Evolutionary conservation across 768 basidiomycete species (phyloP).

Genomic region (Leccinum disarticulatum): DNA sequence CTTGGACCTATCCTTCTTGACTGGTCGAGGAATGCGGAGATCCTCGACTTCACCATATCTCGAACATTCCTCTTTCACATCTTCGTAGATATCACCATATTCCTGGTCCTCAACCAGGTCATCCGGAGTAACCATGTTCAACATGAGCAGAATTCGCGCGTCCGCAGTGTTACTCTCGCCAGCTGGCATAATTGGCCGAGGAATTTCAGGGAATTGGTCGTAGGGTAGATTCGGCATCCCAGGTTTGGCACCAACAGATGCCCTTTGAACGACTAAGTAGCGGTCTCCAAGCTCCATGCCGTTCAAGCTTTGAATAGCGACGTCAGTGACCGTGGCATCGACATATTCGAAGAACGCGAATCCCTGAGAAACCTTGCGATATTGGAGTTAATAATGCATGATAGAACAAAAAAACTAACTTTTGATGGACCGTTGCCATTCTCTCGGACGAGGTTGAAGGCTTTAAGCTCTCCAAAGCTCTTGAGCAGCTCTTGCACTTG

Average conservation of each 20-base stretch:
- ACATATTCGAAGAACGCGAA: slow-evolving; percentile 99
- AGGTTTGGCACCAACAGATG: slow-evolving; percentile 88
- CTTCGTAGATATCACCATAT: slow-evolving; percentile 92
- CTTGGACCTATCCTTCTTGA: slow-evolving; percentile 81
- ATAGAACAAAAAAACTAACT: slow-evolving; percentile 40
- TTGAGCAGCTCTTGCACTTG: slow-evolving; percentile 98
- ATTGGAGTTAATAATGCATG: neutral
- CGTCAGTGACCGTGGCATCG: slow-evolving; percentile 84
- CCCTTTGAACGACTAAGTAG: slow-evolving; percentile 93
- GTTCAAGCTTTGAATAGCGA: slow-evolving; percentile 94
- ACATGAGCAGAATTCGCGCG: slow-evolving; percentile 89
- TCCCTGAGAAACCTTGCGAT: slow-evolving; percentile 53
- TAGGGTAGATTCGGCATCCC: slow-evolving; percentile 67
- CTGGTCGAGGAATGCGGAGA: slow-evolving; percentile 83
- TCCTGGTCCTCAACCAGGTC: slow-evolving; percentile 89
- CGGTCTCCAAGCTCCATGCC: slow-evolving; percentile 98
- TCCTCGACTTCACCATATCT: slow-evolving; percentile 82
- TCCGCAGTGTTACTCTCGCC: slow-evolving; percentile 60
- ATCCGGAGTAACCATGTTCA: slow-evolving; percentile 97
- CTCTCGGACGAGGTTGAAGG: slow-evolving; percentile 97
- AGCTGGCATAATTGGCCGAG: slow-evolving; percentile 85
- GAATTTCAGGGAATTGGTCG: slow-evolving; percentile 80
- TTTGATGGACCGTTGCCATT: slow-evolving; percentile 87
- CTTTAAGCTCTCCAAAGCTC: slow-evolving; percentile 95
- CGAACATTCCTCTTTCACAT: slow-evolving; percentile 87